phyloP scores from a whole-genome alignment of 352 stramenopile species.

The Hyphochytrium catenoides region DNA sequence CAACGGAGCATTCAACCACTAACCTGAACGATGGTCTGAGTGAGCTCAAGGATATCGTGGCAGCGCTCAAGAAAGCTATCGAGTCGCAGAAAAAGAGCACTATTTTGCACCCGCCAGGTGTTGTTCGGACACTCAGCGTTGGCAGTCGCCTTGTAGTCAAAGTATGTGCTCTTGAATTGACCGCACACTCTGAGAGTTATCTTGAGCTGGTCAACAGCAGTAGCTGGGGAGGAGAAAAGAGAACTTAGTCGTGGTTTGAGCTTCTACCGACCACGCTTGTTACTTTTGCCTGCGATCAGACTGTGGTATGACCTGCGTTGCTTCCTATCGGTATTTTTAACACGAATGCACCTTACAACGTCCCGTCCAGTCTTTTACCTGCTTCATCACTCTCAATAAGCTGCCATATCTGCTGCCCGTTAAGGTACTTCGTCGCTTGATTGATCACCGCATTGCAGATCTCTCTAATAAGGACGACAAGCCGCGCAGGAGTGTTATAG shows the following conservation, averaged over 20 bases:
- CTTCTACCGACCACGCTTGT: too few relatives aligned
- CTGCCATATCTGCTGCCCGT: conserved; percentile 81
- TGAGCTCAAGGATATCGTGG: conserved; percentile 92
- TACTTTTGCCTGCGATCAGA: too few relatives aligned
- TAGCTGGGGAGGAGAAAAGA: too few relatives aligned
- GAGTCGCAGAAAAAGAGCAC: conserved; percentile 86
- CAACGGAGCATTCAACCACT: too few relatives aligned
- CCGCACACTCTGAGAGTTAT: conserved; percentile 76
- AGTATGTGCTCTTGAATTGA: conserved; percentile 91
- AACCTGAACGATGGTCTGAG: conserved; percentile 90
- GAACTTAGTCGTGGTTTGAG: too few relatives aligned
- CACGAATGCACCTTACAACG: too few relatives aligned
- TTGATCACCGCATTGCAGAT: conserved; percentile 94
- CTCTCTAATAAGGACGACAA: conserved; percentile 91
- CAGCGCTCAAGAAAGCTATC: conserved; percentile 92
- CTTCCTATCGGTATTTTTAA: too few relatives aligned
- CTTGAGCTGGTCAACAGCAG: conserved; percentile 85
- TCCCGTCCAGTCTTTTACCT: too few relatives aligned
- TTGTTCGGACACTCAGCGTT: conserved; percentile 91
- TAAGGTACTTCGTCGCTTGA: conserved; percentile 73
- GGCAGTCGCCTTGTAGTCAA: conserved; percentile 90
- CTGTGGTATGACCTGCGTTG: too few relatives aligned
- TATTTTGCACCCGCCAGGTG: conserved; percentile 92
- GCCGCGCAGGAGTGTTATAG: conserved; percentile 87
- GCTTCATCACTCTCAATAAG: conserved; percentile 91